Evolutionary conservation across 805 yeast genomes (phyloP).

Genomic region (Brettanomyces bruxellensis): DNA sequence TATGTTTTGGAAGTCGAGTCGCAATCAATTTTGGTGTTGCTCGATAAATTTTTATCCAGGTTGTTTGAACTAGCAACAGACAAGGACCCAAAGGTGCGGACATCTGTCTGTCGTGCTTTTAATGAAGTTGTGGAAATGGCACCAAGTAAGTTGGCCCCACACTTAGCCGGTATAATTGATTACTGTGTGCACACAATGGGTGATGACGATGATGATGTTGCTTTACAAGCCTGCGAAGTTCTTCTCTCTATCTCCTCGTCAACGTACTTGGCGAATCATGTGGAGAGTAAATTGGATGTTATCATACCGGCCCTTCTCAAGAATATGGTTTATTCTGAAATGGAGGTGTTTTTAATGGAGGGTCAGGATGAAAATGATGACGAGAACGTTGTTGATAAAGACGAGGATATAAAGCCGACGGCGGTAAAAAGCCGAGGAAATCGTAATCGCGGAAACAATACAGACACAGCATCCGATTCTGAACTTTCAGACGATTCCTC

Average conservation of each 20-base stretch:
- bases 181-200: constrained; percentile 76
- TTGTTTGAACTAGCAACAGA: constrained; percentile 53
- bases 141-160: constrained; percentile 74
- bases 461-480: constrained; percentile 7
- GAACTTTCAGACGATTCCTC: constrained; percentile 38
- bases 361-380: constrained; percentile 66
- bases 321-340: constrained; percentile 84
- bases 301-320: constrained; percentile 72
- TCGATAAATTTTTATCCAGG: constrained; percentile 57
- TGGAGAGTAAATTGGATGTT: constrained; percentile 47
- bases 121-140: constrained; percentile 60
- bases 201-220: constrained; percentile 58
- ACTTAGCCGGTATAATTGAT: constrained; percentile 76
- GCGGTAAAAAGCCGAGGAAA: constrained; percentile 36
- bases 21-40: constrained; percentile 51
- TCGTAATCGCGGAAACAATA: constrained; percentile 42
- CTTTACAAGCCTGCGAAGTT: constrained; percentile 91
- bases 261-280: constrained; percentile 43
- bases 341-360: constrained; percentile 59
- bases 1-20: constrained; percentile 64
- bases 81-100: constrained; percentile 48
- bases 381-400: constrained; percentile 68
- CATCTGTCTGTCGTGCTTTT: constrained; percentile 72
- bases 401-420: constrained; percentile 81
- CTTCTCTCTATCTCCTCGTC: constrained; percentile 65